Base-by-base conservation (phyloP, 2,329 filamentous ascomycete species). In the Arthroderma sp. region DNA sequence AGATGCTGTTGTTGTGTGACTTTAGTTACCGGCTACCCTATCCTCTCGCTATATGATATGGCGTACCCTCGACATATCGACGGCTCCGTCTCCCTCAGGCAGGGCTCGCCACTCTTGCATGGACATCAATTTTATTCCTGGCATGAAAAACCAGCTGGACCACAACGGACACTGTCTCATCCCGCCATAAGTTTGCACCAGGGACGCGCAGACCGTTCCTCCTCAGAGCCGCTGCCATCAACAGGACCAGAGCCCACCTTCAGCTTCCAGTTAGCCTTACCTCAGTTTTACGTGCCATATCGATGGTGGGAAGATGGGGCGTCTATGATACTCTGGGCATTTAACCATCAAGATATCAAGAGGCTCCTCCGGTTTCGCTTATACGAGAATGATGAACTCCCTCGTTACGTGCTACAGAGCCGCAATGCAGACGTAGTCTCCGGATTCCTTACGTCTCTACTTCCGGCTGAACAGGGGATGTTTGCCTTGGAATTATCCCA, bases 231-330 rank as follows among this genome's bases (percentile, higher is more conserved):
- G 9, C 44, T 51, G 28, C 44, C 44, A 4, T 51, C 44, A 8
- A 33, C 23, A 2, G 25, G 23, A 51, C 23, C 28, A 33, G 44
- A 51, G 25, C 44, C 44, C 2, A 17, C 44, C 4, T 51, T 51
- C 44, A 51, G 44, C 25, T 51, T 51, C 25, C 44, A 51, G 25
- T 43, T 58, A 56, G 54, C 55, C 39, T 56, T 59, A 37, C 70
- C 71, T n/a, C 64, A 60, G 4, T 70, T 71, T 55, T 64, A 63
- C 33, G 58, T 67, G 2, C 44, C 64, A 1, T 73, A 70, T 58
- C 67, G 67, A 53, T 74, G 71, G 70, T 74, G 71, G 71, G 72
- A 73, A 56, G 71, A 72, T 49, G 71, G 73, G 55, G 69, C 70
- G 1, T 65, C 63, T 0, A 68, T 70, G 1, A 64, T 71, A 5